Evolutionary conservation across 257 asterid genomes (phyloP), one percentile per base, ranked within the genome.

Genomic region (Craterostigma plantagineum): DNA sequence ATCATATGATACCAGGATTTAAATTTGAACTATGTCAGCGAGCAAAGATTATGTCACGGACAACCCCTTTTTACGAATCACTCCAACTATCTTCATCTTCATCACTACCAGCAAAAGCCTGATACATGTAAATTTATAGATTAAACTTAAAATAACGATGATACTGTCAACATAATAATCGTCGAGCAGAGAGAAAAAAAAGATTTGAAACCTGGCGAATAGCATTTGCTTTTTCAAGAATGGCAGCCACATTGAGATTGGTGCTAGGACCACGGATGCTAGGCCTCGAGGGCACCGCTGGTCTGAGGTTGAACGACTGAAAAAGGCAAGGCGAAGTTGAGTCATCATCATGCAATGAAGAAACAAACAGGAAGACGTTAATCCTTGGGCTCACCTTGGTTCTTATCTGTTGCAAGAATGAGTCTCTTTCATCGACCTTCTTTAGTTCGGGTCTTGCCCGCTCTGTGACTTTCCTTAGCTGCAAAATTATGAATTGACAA

Each of bases 61-160:
- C 4, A 36, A 36, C 14, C 40, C 40, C 17, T 17, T 16, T 14
- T 71, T 67, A 71, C 35, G 72, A 68, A 61, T 77, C 77, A 45
- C 73, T 77, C 85, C 92, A 75, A 58, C 62, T 48, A 63, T 77
- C 79, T 14, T 71, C 77, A 6, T 70, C 91, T 43, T 74, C 92
- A 40, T 78, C 81, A 35, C 86, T 74, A 54, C 79, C 85, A 41
- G 72, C 71, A 34, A 71, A 60, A 34, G 85, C 92, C 92, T 77
- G 66, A n/a, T n/a, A n/a, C n/a, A n/a, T 48, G 49, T 27, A 35
- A 42, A 30, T 35, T 4, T 16, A 17, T 56, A 18, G 43, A 41
- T 45, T 53, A 47, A 40, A 43, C n/a, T n/a, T n/a, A 33, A 18
- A 12, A n/a, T 11, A 8, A 56, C 27, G 48, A 9, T 11, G n/a